A percentile compares a stretch with the other conserved stretches of the same genome.
Evolutionary conservation across 2,329 filamentous ascomycete genomes (phyloP).

Genomic region (Colletotrichum filicis): DNA sequence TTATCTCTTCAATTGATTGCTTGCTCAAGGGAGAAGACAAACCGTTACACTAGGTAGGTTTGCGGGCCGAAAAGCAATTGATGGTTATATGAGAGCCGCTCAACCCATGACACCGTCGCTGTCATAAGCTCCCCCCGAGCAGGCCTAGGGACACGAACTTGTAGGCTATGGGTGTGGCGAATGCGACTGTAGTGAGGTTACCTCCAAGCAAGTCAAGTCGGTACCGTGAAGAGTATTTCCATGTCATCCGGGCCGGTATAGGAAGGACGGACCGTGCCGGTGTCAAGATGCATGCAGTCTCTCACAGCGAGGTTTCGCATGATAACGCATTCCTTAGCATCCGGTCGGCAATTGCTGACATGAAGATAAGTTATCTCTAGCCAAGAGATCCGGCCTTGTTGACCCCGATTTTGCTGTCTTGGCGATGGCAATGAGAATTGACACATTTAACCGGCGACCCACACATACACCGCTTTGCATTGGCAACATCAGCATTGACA

Average conservation of each 20-base stretch:
- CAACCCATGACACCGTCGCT: no score
- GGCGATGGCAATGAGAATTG: conserved; percentile 1
- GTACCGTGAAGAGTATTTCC: neutral
- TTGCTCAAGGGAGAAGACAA: no score
- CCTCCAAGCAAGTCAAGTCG: neutral
- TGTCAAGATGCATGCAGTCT: neutral
- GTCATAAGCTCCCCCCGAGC: no score
- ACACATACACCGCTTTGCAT: conserved; percentile 7
- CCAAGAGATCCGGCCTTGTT: conserved; percentile 20
- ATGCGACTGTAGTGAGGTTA: no score
- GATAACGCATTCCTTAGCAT: neutral
- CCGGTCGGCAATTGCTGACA: neutral
- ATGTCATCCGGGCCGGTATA: neutral
- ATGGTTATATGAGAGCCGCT: no score
- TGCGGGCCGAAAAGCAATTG: no score
- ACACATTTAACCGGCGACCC: neutral
- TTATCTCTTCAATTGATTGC: no score
- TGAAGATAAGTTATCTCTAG: conserved; percentile 12
- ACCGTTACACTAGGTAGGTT: rapidly evolving
- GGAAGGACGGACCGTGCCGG: neutral
- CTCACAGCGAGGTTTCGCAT: no score
- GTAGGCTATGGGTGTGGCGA: no score
- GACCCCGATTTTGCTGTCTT: conserved; percentile 5
- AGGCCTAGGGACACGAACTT: no score
- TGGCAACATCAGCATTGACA: neutral